phyloP scores from a whole-genome alignment of 2,329 filamentous ascomycete genomes.

The Aspergillus vadensis region DNA sequence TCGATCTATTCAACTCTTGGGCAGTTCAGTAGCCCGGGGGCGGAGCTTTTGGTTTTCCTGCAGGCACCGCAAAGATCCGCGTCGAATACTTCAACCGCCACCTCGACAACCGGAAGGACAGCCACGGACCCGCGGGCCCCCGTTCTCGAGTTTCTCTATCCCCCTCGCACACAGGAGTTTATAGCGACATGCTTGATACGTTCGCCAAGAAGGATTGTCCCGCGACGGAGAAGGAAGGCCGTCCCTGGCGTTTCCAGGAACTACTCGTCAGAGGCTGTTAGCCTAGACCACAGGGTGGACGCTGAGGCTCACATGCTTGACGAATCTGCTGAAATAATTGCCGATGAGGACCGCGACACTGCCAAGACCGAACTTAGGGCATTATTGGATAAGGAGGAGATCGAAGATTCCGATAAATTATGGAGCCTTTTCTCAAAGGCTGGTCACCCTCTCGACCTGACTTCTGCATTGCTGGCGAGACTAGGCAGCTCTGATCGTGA shows the following conservation, averaged over 20 bases:
- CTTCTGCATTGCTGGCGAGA: slow-evolving; percentile 38
- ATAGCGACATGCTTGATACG: slow-evolving; percentile 27
- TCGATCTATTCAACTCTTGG: slow-evolving; percentile 41
- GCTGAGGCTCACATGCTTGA: slow-evolving; percentile 12
- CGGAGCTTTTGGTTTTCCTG: slow-evolving; percentile 39
- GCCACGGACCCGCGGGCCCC: slow-evolving; percentile 25
- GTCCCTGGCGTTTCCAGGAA: slow-evolving; percentile 26
- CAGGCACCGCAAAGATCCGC: slow-evolving; percentile 23
- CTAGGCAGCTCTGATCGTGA: slow-evolving; percentile 42
- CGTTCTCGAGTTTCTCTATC: slow-evolving; percentile 46
- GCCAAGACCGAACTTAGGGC: slow-evolving; percentile 22
- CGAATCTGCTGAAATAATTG: not conserved
- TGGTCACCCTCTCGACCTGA: slow-evolving; percentile 30
- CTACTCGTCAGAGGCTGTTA: slow-evolving; percentile 29
- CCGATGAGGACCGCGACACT: slow-evolving; percentile 13
- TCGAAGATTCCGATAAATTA: slow-evolving; percentile 38
- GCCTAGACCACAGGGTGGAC: slow-evolving; percentile 10
- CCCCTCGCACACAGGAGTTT: slow-evolving; percentile 32
- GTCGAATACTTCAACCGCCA: slow-evolving; percentile 19
- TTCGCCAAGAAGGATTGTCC: slow-evolving; percentile 23
- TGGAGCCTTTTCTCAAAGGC: slow-evolving; percentile 46
- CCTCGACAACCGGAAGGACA: slow-evolving; percentile 13
- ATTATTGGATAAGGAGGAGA: slow-evolving; percentile 20
- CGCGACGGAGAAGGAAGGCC: slow-evolving; percentile 32
- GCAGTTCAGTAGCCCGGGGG: slow-evolving; percentile 32